These are phyloP conservation scores for Botryosphaeria agaves DNA, from an alignment of 2,329 filamentous ascomycete genomes.

Conservation along the genomic window DNA sequence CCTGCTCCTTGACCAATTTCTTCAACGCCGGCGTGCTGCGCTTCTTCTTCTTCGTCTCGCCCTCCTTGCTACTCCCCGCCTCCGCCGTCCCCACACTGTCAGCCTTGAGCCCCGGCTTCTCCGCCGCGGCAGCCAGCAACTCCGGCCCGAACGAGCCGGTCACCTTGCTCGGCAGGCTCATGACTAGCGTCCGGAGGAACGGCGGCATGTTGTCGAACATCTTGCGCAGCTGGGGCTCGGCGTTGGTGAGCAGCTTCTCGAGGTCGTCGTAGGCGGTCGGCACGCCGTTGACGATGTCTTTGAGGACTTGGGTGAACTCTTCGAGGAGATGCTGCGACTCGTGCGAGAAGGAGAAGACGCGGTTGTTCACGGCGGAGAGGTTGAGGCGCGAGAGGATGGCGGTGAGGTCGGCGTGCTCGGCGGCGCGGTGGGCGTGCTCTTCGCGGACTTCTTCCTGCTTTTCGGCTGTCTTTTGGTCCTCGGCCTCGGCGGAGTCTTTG, in stretches of 20 bases:
- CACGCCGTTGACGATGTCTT: slow-evolving; percentile 80
- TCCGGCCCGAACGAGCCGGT: slow-evolving; percentile 63
- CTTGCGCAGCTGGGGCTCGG: slow-evolving; percentile 45
- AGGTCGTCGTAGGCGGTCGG: slow-evolving; percentile 89
- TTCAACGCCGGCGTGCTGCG: slow-evolving; percentile 56
- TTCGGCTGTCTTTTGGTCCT: slow-evolving; percentile 17
- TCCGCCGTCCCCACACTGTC: slow-evolving; percentile 31
- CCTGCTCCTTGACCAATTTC: slow-evolving; percentile 68
- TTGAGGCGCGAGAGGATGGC: slow-evolving; percentile 71
- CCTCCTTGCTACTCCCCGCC: slow-evolving; percentile 27
- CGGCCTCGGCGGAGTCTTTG: not conserved
- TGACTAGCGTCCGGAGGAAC: slow-evolving; percentile 73
- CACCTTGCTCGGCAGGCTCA: slow-evolving; percentile 66
- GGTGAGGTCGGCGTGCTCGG: slow-evolving; percentile 52
- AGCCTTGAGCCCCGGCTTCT: slow-evolving; percentile 36
- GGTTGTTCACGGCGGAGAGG: slow-evolving; percentile 68
- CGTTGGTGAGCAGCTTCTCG: slow-evolving; percentile 45
- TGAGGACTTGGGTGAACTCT: slow-evolving; percentile 77
- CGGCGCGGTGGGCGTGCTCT: slow-evolving; percentile 28
- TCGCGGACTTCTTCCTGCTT: slow-evolving; percentile 35
- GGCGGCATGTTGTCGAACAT: slow-evolving; percentile 52
- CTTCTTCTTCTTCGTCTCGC: slow-evolving; percentile 37
- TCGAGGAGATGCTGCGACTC: slow-evolving; percentile 69
- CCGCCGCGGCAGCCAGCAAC: slow-evolving; percentile 60
- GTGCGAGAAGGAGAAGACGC: slow-evolving; percentile 65